Evolutionary conservation across 1,284 basidiomycete genomes (phyloP), one percentile per base, ranked within the genome.

Genomic region (Exsudoporus floridanus): DNA sequence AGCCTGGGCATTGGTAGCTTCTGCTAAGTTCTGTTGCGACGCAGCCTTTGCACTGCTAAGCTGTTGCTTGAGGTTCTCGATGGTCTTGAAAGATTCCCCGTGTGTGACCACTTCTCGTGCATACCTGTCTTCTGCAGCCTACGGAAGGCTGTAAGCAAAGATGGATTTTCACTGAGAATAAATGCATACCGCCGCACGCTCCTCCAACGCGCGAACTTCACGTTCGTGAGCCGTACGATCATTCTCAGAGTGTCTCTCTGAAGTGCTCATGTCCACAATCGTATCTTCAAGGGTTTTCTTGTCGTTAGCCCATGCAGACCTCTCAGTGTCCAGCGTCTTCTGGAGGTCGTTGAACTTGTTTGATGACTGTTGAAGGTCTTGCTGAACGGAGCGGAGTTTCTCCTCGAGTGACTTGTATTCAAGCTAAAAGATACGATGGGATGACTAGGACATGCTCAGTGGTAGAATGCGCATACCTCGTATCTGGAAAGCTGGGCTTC

Each of bases 91-190:
- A 2, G 88, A 80, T 45, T 92, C 86, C 0, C 91, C 92, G 68
- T 94, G 92, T 1, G 88, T 77, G 25, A 94, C 71, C n/a, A 94
- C 80, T 64, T 92, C 90, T 37, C 84, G 78, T 18, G 86, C 80
- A 61, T 93, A 94, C 52, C 87, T 83, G 51, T 88, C 84, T 67
- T 94, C 90, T 1, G 90, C 90, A 58, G 85, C 81, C 82, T 90
- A 50, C 2, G 16, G 21, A 30, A 5, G 16, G 14, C 16, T 3
- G 4, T 56, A 5, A 54, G 46, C 49, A 40, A 39, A 23, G 27
- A 5, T 9, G 1, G 34, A 13, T 48, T n/a, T 38, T 31, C 13
- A 13, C 4, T 8, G 7, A 46, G 2, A 41, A 46, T 21, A 35
- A 34, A 36, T 28, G 58, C 67, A 28, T 58, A 86, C 87, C 73